A percentile compares a stretch with the other conserved stretches of the same genome.
Conservation (phyloP, 2,329 filamentous ascomycete genomes). For the Chrysoporthe deuterocubensis region DNA sequence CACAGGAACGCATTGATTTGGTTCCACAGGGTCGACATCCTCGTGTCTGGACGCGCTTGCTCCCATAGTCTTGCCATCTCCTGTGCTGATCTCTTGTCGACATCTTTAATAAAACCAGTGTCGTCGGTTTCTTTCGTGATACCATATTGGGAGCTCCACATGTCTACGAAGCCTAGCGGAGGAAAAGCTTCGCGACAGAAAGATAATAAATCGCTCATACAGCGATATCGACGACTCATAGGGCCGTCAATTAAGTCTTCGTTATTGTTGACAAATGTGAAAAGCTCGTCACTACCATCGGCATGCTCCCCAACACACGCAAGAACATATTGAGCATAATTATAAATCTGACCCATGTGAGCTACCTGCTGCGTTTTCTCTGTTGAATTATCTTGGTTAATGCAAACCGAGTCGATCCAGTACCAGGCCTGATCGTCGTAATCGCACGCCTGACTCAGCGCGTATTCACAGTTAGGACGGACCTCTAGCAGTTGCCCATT, state of each 20-base stretch:
- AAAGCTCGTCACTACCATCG: neutral
- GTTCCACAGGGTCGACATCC: neutral
- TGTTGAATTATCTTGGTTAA: constrained; percentile 4
- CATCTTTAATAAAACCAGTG: neutral
- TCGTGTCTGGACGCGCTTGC: neutral
- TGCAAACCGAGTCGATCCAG: constrained; percentile 23
- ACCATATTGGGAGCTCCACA: too few species aligned
- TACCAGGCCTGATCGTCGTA: neutral
- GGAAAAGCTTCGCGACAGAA: too few species aligned
- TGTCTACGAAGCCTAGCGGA: too few species aligned
- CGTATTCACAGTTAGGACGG: constrained; percentile 13
- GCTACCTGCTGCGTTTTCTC: constrained; percentile 19
- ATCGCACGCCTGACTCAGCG: neutral
- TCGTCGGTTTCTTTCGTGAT: neutral
- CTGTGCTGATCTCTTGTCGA: too few species aligned
- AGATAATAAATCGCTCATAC: too few species aligned
- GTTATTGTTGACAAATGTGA: neutral
- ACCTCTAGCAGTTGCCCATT: constrained; percentile 12
- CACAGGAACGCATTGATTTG: neutral
- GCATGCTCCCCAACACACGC: constrained; percentile 11
- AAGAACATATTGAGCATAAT: neutral
- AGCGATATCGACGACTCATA: too few species aligned
- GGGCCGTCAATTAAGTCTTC: neutral
- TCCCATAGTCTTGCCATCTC: neutral
- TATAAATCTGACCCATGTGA: constrained; percentile 12